Evolutionary conservation across 441 rosid genomes (phyloP).

Genomic region (Euphorbia schlechtendalii): DNA sequence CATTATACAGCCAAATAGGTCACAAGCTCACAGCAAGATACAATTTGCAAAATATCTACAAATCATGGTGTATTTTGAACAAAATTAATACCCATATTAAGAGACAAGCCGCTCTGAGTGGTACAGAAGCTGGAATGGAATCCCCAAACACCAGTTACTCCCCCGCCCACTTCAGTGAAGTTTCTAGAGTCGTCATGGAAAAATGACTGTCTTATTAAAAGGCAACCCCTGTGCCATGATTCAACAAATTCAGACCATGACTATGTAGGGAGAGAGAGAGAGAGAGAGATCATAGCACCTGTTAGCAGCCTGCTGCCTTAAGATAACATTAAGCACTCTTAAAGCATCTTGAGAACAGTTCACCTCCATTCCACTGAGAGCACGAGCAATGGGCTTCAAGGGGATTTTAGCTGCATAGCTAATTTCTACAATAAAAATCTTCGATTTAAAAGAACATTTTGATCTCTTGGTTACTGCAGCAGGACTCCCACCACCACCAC

Average conservation of each 20-base stretch:
- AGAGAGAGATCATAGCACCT: conserved; percentile 30
- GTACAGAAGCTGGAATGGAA: conserved; percentile 85
- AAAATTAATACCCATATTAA: conserved; percentile 57
- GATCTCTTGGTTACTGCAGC: conserved; percentile 40
- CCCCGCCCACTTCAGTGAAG: conserved; percentile 62
- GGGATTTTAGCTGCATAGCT: conserved; percentile 60
- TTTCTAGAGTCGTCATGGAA: conserved; percentile 50
- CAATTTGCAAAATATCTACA: conserved; percentile 3
- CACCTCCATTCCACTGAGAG: conserved; percentile 41
- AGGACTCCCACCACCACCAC: conserved; percentile 31
- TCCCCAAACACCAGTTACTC: conserved; percentile 59
- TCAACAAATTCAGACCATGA: conserved; percentile 11
- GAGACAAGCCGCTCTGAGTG: conserved; percentile 77
- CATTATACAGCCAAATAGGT: neutral
- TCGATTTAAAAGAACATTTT: conserved; percentile 45
- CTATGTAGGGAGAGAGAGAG: too few species aligned
- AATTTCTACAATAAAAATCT: conserved; percentile 50
- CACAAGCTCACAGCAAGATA: neutral
- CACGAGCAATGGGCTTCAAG: conserved; percentile 41
- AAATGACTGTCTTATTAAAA: conserved; percentile 84
- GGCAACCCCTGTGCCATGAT: conserved; percentile 58
- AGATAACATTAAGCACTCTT: conserved; percentile 68
- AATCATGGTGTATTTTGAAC: neutral
- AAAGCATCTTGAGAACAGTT: conserved; percentile 54
- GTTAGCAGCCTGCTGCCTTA: conserved; percentile 86